phyloP scores from a whole-genome alignment of 331 rosid species.

The Acacia pycnantha region DNA sequence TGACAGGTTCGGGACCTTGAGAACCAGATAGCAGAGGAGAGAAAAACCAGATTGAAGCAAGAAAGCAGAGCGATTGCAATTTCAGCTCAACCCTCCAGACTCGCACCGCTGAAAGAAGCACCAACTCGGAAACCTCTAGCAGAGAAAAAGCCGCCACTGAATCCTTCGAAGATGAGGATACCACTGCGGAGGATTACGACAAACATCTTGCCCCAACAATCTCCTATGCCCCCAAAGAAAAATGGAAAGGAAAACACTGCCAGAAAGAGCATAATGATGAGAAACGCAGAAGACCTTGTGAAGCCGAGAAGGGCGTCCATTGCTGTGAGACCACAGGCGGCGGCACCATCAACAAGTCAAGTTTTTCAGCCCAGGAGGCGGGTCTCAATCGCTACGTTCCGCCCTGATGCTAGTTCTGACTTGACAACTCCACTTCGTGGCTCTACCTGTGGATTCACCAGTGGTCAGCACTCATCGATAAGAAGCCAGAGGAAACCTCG shows the following conservation, averaged over 20 bases:
- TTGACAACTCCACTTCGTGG: conserved; percentile 65
- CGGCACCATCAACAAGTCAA: conserved; percentile 44
- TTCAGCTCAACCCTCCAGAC: conserved; percentile 51
- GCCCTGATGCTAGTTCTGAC: conserved; percentile 55
- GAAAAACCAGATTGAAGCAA: conserved; percentile 78
- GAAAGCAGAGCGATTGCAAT: conserved; percentile 70
- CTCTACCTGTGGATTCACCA: conserved; percentile 50
- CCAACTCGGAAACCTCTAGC: conserved; percentile 22
- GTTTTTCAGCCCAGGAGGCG: conserved; percentile 80
- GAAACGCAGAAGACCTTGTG: conserved; percentile 28
- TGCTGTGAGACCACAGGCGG: conserved; percentile 48
- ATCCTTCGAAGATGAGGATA: conserved; percentile 62
- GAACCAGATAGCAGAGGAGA: conserved; percentile 81
- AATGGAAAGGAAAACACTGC: conserved; percentile 70
- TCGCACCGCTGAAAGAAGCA: conserved; percentile 32
- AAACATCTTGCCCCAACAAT: conserved; percentile 55
- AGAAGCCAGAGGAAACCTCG: conserved; percentile 61
- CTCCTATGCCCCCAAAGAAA: conserved; percentile 52
- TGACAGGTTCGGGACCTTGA: conserved; percentile 88
- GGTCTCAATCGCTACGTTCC: conserved; percentile 70
- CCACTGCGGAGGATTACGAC: conserved; percentile 73
- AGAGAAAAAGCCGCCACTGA: conserved; percentile 82
- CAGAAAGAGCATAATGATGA: conserved; percentile 38
- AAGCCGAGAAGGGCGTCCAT: conserved; percentile 71
- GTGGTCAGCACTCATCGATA: conserved; percentile 42